Conservation (phyloP, 2,329 filamentous ascomycete genomes). For the Nigrospora sphaerica region DNA sequence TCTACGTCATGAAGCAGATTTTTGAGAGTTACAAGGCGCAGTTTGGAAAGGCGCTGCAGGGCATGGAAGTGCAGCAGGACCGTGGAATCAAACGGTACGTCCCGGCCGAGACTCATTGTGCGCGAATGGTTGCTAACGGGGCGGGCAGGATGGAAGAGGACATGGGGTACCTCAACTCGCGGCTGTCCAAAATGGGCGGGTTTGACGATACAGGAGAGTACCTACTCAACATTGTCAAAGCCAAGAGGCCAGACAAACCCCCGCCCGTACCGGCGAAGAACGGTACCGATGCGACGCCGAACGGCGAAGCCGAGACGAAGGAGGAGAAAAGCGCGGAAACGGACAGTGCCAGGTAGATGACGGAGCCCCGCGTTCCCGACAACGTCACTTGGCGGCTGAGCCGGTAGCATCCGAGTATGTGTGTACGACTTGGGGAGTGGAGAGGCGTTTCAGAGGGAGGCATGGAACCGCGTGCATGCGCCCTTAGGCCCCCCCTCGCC, state of each 20-base stretch:
- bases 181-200: constrained; percentile 71
- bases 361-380: neutral
- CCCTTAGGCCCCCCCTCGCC: no score
- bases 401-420: no score
- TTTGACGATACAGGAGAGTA: constrained; percentile 67
- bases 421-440: no score
- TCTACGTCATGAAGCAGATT: constrained; percentile 79
- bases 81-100: constrained; percentile 65
- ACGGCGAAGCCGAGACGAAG: neutral
- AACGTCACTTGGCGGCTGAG: no score
- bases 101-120: neutral
- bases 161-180: constrained; percentile 63
- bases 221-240: constrained; percentile 57
- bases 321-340: neutral
- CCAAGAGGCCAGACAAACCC: constrained; percentile 37
- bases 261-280: constrained; percentile 6
- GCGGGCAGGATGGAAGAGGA: constrained; percentile 64
- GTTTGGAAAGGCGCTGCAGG: constrained; percentile 63
- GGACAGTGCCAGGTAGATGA: neutral
- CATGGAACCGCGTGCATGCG: no score
- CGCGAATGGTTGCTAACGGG: neutral
- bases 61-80: constrained; percentile 57
- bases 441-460: no score
- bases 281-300: constrained; percentile 3
- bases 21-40: constrained; percentile 77